phyloP scores from a whole-genome alignment of 768 basidiomycete genomes.

The Xanthoconium purpureum region DNA sequence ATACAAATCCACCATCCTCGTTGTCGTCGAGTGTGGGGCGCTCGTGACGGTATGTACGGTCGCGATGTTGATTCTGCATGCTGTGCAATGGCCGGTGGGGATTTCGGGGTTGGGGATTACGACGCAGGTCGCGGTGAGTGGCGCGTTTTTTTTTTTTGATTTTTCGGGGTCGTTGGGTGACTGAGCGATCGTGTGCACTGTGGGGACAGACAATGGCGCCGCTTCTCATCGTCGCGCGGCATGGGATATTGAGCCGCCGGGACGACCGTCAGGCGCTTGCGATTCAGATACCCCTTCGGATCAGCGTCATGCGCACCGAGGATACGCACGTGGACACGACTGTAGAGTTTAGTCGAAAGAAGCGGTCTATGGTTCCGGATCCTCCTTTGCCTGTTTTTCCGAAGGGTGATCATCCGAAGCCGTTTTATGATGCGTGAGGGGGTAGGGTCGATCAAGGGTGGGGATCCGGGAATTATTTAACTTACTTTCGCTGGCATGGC shows the following conservation, averaged over 20 bases:
- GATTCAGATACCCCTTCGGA: conserved; percentile 14
- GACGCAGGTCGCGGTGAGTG: conserved; percentile 21
- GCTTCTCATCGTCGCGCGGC: conserved; percentile 17
- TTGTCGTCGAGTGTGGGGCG: conserved; percentile 23
- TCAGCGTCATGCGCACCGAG: conserved; percentile 12
- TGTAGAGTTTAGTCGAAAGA: background rate
- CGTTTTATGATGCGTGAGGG: conserved; percentile 6
- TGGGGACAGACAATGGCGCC: conserved; percentile 10
- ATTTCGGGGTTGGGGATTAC: conserved; percentile 18
- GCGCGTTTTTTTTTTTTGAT: background rate
- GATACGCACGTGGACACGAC: conserved; percentile 6
- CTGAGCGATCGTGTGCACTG: background rate
- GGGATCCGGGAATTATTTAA: too few relatives aligned
- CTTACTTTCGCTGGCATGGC: too few relatives aligned
- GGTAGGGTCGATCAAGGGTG: background rate
- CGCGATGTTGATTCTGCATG: conserved; percentile 14
- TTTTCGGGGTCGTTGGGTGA: background rate
- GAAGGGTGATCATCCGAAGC: background rate
- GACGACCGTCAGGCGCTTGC: background rate
- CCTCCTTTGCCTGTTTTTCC: background rate
- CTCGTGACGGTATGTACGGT: conserved; percentile 16
- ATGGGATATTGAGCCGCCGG: conserved; percentile 9
- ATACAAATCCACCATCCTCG: conserved; percentile 16
- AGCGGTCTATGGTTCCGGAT: background rate
- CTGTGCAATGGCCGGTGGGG: background rate